Conservation (phyloP, 192 early-diverging fungal genomes). For the Phlyctochytrium bullatum region DNA sequence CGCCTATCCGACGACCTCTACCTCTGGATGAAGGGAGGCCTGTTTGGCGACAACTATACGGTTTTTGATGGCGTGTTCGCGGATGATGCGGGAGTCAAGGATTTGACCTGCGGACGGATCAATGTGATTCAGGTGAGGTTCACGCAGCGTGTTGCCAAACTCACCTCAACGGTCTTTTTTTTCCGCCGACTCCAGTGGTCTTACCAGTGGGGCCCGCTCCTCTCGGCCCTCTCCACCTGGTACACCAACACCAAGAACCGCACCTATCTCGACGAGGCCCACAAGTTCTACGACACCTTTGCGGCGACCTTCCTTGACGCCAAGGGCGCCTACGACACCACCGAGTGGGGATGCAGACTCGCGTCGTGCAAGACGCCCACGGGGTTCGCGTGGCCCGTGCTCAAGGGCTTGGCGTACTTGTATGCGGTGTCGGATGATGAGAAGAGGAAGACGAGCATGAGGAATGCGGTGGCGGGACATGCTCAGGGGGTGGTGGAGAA, state of each 20-base stretch:
- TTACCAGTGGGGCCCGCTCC: slow-evolving; percentile 20
- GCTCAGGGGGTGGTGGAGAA: slow-evolving; percentile 1
- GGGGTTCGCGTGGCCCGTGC: slow-evolving; percentile 15
- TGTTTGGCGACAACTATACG: neutral
- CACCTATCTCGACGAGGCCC: slow-evolving; percentile 14
- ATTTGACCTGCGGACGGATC: too few relatives aligned
- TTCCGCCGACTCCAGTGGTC: slow-evolving; percentile 5
- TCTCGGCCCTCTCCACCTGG: slow-evolving; percentile 3
- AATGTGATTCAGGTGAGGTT: too few relatives aligned
- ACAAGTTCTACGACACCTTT: neutral
- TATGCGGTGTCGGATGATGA: slow-evolving; percentile 5
- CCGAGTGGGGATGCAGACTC: neutral
- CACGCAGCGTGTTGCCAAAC: too few relatives aligned
- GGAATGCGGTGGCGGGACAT: neutral
- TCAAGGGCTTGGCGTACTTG: slow-evolving; percentile 12
- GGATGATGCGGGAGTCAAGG: neutral
- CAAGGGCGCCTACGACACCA: neutral
- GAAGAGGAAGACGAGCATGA: neutral
- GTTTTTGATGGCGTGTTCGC: slow-evolving; percentile 19
- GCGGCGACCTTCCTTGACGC: neutral
- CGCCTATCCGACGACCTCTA: slow-evolving; percentile 25
- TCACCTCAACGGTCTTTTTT: neutral
- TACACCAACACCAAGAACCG: slow-evolving; percentile 17
- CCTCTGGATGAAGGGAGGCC: slow-evolving; percentile 29
- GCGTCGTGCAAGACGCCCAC: slow-evolving; percentile 2